Evolutionary conservation across 345 rosid species (phyloP), one percentile per base, ranked within the genome.

Genomic region (Ceriops decandra): DNA sequence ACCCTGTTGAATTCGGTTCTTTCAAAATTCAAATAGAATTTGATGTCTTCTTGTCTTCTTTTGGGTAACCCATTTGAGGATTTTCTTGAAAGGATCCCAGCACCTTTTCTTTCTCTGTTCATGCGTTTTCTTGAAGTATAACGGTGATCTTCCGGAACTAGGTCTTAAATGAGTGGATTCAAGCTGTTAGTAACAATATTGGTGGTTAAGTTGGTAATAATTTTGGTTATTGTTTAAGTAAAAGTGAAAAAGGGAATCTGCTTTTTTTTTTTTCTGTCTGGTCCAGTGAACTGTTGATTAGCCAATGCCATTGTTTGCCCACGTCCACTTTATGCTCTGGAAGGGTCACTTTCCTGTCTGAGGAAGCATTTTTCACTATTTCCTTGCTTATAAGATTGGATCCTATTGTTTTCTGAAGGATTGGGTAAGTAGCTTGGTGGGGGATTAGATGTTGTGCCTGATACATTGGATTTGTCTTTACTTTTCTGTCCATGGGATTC

Each of bases 291-390:
- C 92, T 90, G 96, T 82, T 85, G 72, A 73, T 81, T 81, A 76
- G 83, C 85, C 79, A 84, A 77, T 77, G 81, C 73, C 80, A 72
- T 85, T 58, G 83, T 80, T 85, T 82, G 80, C 81, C 69, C 52
- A 20, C 27, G 74, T 68, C 76, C 73, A 80, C 95, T 93, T 88
- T 93, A 90, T 92, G 83, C 91, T 85, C 93, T 87, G 88, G 90
- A 90, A 93, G 91, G 80, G 75, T 87, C 92, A 83, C 92, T 87
- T 87, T 93, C 88, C 71, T 85, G 87, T 86, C 85, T 82, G 71
- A 59, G 36, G 81, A 77, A 69, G 79, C 77, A 83, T 77, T 84
- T 82, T 85, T 67, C 81, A 63, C 58, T 80, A 73, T 74, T 76
- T 78, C 79, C 73, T 80, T 82, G 80, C 82, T 69, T 57, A 62